Base-by-base conservation (phyloP, 768 basidiomycete species). In the Boletus subcaerulescens region DNA sequence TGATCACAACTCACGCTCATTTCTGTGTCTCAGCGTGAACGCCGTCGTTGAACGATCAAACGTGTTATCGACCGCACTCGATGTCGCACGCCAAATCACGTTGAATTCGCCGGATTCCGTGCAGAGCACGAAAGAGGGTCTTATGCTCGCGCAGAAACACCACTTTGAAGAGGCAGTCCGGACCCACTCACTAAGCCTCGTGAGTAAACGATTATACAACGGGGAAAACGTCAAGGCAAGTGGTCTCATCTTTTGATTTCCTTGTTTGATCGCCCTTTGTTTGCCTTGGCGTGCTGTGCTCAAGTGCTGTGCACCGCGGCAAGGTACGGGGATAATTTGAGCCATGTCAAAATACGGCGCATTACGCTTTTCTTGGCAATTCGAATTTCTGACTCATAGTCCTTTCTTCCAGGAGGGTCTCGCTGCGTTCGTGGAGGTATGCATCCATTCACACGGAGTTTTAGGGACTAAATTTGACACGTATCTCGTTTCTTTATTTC, bases 51-150 rank as follows among this genome's bases (percentile, higher is more conserved):
- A 84, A 11, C 66, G 74, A 36, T 56, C 66, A 35, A 61, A 73
- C 0, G 80, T 91, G 3, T 61, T 93, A 12, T 59, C 80, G 7
- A 76, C 82, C 9, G 91, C 91, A 3, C 68, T 93, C 29, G 71
- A 74, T 4, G 68, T 83, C 52, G 91, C 92, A 3, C 71, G 76
- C 49, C 73, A 79, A 50, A 84, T 93, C 57, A 70, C 71, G 15
- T 63, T 65, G 22, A 89, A 88, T 61, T 91, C 89, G 1, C 92
- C 91, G 0, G 92, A 93, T 66, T 77, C 91, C 0, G 85, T 93
- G 1, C 86, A 88, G 60, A 77, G 81, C 44, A 87, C 89, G 3
- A 94, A 93, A 67, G 74, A 77, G n/a, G 87, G 79, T 1, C 72
- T 94, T 10, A 50, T 88, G 15, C 67, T 87, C 3, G 73, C 80